Conservation (phyloP, 176 grass and related monocot species). For the Bothriochloa decipiens region DNA sequence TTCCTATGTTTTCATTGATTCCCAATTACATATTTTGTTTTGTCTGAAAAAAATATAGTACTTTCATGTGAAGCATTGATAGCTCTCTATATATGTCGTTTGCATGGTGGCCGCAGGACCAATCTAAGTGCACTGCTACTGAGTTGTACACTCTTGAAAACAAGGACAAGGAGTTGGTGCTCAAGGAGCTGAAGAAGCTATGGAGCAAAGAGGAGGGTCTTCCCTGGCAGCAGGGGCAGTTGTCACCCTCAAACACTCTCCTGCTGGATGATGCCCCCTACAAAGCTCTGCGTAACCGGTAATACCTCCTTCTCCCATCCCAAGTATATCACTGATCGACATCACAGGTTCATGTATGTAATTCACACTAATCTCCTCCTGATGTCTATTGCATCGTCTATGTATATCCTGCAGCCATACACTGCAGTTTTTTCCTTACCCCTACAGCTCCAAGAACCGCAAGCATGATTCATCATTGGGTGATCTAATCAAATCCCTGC, state of each 20-base stretch:
- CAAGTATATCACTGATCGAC: no score
- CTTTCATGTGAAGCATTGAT: no score
- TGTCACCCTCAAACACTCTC: slow-evolving; percentile 68
- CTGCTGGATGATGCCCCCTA: slow-evolving; percentile 93
- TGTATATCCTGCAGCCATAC: slow-evolving; percentile 37
- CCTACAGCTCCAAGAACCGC: slow-evolving; percentile 50
- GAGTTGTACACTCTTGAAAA: slow-evolving; percentile 60
- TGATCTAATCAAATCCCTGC: not conserved
- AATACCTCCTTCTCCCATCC: no score
- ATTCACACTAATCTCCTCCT: no score
- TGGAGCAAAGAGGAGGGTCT: slow-evolving; percentile 77
- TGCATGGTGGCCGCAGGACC: slow-evolving; percentile 37
- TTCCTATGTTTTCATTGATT: no score
- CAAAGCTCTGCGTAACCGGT: slow-evolving; percentile 73
- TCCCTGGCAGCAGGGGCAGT: slow-evolving; percentile 67
- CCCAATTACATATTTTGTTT: no score
- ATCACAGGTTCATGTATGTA: no score
- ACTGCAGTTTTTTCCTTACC: slow-evolving; percentile 74
- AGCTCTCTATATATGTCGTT: no score
- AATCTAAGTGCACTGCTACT: slow-evolving; percentile 67
- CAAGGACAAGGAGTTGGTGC: slow-evolving; percentile 58
- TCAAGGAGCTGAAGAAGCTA: slow-evolving; percentile 82
- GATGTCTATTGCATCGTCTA: no score
- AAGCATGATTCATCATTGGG: slow-evolving; percentile 71
- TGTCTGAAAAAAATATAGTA: no score